A percentile compares a stretch with the other conserved stretches of the same genome.
These are phyloP conservation scores for Fagopyrum tataricum DNA, from an alignment of 148 eudicot species.

Conservation along the genomic window DNA sequence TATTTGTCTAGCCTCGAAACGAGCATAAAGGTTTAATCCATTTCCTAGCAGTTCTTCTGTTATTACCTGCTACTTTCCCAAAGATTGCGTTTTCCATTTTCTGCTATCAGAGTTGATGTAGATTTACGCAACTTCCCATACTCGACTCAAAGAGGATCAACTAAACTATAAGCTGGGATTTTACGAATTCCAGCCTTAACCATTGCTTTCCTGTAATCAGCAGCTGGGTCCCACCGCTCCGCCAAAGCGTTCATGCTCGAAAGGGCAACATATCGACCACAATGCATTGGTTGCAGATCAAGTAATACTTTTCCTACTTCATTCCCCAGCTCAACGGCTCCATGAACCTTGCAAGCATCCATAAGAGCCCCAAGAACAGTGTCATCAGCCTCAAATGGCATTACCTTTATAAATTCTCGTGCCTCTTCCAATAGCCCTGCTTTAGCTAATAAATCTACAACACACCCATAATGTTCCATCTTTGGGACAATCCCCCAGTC, in stretches of 20 bases:
- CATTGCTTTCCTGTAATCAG: constrained; percentile 48
- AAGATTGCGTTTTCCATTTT: not conserved
- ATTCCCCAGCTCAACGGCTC: constrained; percentile 40
- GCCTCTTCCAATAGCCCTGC: constrained; percentile 62
- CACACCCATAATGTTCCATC: constrained; percentile 76
- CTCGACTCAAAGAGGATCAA: constrained; percentile 11
- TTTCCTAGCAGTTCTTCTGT: not conserved
- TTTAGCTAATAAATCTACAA: constrained; percentile 62
- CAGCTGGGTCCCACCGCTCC: constrained; percentile 45
- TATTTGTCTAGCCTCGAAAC: not conserved
- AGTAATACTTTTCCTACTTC: constrained; percentile 37
- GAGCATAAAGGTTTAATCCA: not conserved
- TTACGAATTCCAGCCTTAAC: constrained; percentile 38
- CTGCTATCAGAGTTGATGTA: not conserved
- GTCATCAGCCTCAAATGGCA: constrained; percentile 61
- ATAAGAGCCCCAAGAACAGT: constrained; percentile 56
- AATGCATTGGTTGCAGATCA: constrained; percentile 32
- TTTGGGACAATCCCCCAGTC: constrained; percentile 33
- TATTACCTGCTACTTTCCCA: not conserved
- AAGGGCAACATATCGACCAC: constrained; percentile 42
- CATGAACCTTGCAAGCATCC: constrained; percentile 58
- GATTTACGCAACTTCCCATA: not conserved
- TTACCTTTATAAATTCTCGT: constrained; percentile 31
- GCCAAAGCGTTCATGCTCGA: constrained; percentile 49
- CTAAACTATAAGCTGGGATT: constrained; percentile 36